A percentile compares a stretch with the other conserved stretches of the same genome.
phyloP scores from a whole-genome alignment of 495 filamentous ascomycete genomes.

The Endocarpon pusillum region DNA sequence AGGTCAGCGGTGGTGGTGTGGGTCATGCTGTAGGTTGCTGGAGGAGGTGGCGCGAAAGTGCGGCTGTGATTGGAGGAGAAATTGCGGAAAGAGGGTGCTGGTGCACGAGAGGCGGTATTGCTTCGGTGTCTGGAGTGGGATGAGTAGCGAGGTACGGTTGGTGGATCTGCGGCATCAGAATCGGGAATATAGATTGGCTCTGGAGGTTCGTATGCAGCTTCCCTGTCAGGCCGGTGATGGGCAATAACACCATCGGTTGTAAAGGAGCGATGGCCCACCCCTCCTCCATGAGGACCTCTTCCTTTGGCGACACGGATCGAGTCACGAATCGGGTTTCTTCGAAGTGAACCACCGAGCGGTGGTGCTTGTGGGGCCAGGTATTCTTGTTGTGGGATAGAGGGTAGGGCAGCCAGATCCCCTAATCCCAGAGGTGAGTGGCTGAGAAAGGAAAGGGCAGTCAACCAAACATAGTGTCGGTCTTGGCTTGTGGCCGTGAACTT shows the following conservation, averaged over 20 bases:
- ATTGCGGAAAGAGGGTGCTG: constrained; percentile 50
- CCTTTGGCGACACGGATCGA: constrained; percentile 82
- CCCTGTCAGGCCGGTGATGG: constrained; percentile 18
- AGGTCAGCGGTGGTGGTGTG: too few relatives aligned
- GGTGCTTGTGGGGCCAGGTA: constrained; percentile 16
- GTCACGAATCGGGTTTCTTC: constrained; percentile 61
- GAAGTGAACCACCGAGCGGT: constrained; percentile 26
- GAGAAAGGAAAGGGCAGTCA: constrained; percentile 84
- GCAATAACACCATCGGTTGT: constrained; percentile 16
- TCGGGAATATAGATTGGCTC: too few relatives aligned
- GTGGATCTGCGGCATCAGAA: constrained; percentile 52
- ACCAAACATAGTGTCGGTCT: constrained; percentile 89
- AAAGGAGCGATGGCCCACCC: constrained; percentile 21
- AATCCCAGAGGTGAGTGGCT: constrained; percentile 66
- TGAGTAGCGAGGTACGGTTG: constrained; percentile 61
- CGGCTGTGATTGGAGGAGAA: constrained; percentile 59
- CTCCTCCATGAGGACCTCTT: constrained; percentile 34
- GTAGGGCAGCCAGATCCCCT: constrained; percentile 41
- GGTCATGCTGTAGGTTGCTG: too few relatives aligned
- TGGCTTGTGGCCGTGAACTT: constrained; percentile 78
- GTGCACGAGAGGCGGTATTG: constrained; percentile 58
- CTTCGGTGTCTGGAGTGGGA: constrained; percentile 67
- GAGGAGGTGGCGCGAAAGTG: too few relatives aligned
- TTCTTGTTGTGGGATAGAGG: constrained; percentile 36
- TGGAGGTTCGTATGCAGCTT: constrained; percentile 8